Conservation (phyloP, 441 rosid genomes). For the Sinapis alba region DNA sequence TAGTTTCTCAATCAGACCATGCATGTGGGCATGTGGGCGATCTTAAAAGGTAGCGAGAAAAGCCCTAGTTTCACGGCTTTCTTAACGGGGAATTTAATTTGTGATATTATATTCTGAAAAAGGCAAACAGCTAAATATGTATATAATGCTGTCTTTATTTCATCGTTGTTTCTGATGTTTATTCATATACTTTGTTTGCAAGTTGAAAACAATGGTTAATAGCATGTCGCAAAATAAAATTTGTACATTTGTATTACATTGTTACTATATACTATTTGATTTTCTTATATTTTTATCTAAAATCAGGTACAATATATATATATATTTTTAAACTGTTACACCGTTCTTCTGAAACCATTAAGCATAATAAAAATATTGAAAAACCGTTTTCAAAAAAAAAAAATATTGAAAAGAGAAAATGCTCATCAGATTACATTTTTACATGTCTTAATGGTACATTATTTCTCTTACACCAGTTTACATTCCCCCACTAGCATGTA, state of each 20-base stretch:
- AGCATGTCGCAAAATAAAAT: background rate
- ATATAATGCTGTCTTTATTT: constrained; percentile 23
- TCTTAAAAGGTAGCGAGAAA: constrained; percentile 8
- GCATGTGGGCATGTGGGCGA: constrained; percentile 31
- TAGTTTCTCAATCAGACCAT: constrained; percentile 13
- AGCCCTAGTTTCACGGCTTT: constrained; percentile 36
- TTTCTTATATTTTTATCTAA: background rate
- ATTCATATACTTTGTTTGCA: constrained; percentile 3
- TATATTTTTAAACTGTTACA: background rate
- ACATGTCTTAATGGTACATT: background rate
- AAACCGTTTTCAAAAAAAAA: background rate
- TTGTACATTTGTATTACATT: background rate
- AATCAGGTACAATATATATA: background rate
- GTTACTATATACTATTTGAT: background rate
- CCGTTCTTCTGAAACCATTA: background rate
- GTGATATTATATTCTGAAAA: background rate
- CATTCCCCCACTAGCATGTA: background rate
- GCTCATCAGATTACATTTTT: background rate
- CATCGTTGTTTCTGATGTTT: constrained; percentile 10
- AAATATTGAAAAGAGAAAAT: background rate
- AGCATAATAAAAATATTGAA: background rate
- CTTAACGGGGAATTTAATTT: constrained; percentile 16
- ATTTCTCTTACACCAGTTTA: background rate
- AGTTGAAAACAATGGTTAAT: background rate
- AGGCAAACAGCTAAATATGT: background rate